Evolutionary conservation across 768 basidiomycete species (phyloP), one percentile per base, ranked within the genome.

Genomic region (Leccinum longicurvipes): DNA sequence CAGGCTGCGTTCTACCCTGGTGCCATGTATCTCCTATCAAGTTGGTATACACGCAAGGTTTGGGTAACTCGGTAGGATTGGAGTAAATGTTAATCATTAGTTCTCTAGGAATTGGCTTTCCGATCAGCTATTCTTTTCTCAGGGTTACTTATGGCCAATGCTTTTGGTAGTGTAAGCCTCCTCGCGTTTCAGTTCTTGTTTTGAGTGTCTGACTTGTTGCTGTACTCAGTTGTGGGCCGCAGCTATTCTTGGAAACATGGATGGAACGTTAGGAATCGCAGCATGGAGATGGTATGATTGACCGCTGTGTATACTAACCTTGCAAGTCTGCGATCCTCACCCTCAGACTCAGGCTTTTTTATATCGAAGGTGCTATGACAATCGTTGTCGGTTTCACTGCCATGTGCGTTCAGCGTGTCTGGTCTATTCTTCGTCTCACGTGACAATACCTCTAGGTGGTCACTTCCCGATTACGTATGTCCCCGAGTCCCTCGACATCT

Each of bases 1-100:
- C 32, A 80, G 76, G 77, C 84, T 12, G 83, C 83, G 4, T 86
- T 86, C 59, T 86, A 84, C 65, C 84, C 86, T 19, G 85, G 85
- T 4, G 71, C 77, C 17, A 70, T 75, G 19, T 75, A 73, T 58
- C 69, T 67, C 19, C 34, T 75, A 41, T 67, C 66, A 17, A 57
- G 63, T 46, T 67, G 58, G 63, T 66, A 65, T 31, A 67, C 65
- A 21, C 52, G 61, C 14, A 67, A 61, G 49, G 67, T 67, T 23
- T 14, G 48, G 25, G 4, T 3, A 10, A 27, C 3, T 1, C 29
- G 24, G 3, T 51, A 24, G 5, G n/a, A 15, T 46, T 8, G 8
- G 17, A 2, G 32, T 23, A 6, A 6, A 47, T 29, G 25, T 2
- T 14, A 9, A 53, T 31, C 23, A 3, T 11, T 49, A 29, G 41